phyloP scores from a whole-genome alignment of 331 rosid species.

The Malus hybrid region DNA sequence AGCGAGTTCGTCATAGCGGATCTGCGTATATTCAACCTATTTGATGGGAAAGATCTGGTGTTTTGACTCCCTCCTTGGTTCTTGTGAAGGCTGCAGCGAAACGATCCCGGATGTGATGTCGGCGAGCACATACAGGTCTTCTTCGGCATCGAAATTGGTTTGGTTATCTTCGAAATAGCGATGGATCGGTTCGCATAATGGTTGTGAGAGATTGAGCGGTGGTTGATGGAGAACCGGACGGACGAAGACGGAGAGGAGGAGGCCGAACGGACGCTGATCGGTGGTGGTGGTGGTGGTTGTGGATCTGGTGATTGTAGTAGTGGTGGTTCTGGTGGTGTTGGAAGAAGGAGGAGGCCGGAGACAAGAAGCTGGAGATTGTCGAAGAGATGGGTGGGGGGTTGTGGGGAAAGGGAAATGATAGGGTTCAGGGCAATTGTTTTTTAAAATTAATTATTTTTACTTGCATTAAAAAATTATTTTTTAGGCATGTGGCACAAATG shows the following conservation, averaged over 20 bases:
- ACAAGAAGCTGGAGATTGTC: constrained; percentile 46
- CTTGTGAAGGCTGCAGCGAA: constrained; percentile 78
- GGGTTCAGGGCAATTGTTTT: too few relatives aligned
- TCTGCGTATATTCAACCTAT: constrained; percentile 69
- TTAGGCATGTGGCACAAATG: too few relatives aligned
- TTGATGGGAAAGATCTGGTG: constrained; percentile 30
- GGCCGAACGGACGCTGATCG: constrained; percentile 46
- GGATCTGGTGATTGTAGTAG: not conserved
- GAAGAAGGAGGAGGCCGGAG: constrained; percentile 38
- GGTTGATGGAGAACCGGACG: constrained; percentile 62
- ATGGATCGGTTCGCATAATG: constrained; percentile 29
- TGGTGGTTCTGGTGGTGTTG: constrained; percentile 18
- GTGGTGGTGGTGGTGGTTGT: constrained; percentile 25
- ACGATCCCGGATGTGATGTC: constrained; percentile 73
- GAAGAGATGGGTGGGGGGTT: constrained; percentile 52
- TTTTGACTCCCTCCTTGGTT: constrained; percentile 14
- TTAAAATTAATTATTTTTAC: too few relatives aligned
- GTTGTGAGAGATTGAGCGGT: constrained; percentile 59
- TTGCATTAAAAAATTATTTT: too few relatives aligned
- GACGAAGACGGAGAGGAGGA: constrained; percentile 28
- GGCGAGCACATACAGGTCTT: constrained; percentile 85
- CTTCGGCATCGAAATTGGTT: constrained; percentile 40
- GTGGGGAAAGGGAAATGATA: not conserved
- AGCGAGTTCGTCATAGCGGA: not conserved
- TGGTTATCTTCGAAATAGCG: constrained; percentile 29